Percentiles rank a stretch among this genome's conserved stretches.
Conservation (phyloP, 106 monocot species). For the Acorus gramineus region DNA sequence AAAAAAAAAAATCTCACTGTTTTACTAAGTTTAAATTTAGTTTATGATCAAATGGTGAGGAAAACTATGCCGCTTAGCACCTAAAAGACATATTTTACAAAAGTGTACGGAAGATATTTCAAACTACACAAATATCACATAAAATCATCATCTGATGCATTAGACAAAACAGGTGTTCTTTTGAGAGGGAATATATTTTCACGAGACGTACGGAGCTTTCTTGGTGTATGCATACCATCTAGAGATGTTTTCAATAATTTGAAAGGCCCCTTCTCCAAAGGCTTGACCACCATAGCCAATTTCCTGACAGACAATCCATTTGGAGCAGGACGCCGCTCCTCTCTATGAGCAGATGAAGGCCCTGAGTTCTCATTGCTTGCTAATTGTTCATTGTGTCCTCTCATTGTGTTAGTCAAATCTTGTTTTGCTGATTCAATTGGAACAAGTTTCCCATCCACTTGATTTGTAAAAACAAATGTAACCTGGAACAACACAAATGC, state of each 20-base stretch:
- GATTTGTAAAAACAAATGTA: conserved; percentile 91
- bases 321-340: background rate
- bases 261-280: conserved; percentile 8
- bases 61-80: too few species aligned
- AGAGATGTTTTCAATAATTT: conserved; percentile 20
- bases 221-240: conserved; percentile 10
- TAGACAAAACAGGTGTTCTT: conserved; percentile 13
- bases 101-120: too few species aligned
- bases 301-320: background rate
- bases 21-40: too few species aligned
- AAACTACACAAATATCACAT: background rate
- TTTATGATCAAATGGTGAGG: too few species aligned
- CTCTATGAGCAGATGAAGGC: background rate
- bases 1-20: too few species aligned
- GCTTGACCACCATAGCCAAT: background rate
- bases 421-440: conserved; percentile 60
- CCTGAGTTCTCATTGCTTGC: background rate
- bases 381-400: background rate
- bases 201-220: conserved; percentile 19
- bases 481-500: conserved; percentile 44
- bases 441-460: conserved; percentile 89
- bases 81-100: too few species aligned
- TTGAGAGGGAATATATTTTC: conserved; percentile 17
- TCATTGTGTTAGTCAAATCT: background rate
- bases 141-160: conserved; percentile 46